A percentile compares a stretch with the other conserved stretches of the same genome.
Conservation (phyloP, 345 rosid species). For the Jatropha curcas region DNA sequence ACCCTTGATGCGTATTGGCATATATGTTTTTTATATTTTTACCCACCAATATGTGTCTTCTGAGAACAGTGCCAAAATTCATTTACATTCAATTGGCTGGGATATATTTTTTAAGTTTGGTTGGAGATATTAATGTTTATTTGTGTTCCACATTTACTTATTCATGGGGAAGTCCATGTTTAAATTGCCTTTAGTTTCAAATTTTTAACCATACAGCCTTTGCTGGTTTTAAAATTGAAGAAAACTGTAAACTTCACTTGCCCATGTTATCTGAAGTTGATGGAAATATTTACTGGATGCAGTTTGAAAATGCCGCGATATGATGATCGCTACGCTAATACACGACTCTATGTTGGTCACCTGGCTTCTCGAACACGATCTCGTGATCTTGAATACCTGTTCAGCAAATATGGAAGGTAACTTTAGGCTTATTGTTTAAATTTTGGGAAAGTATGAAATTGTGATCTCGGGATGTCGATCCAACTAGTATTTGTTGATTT, state of each 20-base stretch:
- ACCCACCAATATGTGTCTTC: too few relatives aligned
- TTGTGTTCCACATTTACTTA: neutral
- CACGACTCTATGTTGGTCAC: conserved; percentile 80
- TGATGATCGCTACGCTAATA: conserved; percentile 64
- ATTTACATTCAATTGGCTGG: neutral
- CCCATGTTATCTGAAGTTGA: neutral
- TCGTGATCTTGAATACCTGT: conserved; percentile 69
- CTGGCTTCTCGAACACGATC: conserved; percentile 63
- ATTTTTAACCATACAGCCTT: neutral
- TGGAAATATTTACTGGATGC: conserved; percentile 8
- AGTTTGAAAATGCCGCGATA: conserved; percentile 64
- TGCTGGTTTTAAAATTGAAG: neutral
- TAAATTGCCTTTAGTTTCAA: neutral
- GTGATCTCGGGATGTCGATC: neutral
- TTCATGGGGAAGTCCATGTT: neutral
- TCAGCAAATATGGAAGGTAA: conserved; percentile 80
- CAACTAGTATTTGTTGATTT: neutral
- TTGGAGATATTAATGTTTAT: neutral
- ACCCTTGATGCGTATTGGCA: neutral
- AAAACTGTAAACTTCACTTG: neutral
- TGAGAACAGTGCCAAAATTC: neutral
- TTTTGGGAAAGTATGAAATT: too few relatives aligned
- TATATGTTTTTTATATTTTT: neutral
- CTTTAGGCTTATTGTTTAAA: neutral
- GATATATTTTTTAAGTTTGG: neutral